Percentiles rank a stretch among this genome's conserved stretches.
These are phyloP conservation scores for Beta corolliflora DNA, from an alignment of 179 eudicot species.

Conservation along the genomic window DNA sequence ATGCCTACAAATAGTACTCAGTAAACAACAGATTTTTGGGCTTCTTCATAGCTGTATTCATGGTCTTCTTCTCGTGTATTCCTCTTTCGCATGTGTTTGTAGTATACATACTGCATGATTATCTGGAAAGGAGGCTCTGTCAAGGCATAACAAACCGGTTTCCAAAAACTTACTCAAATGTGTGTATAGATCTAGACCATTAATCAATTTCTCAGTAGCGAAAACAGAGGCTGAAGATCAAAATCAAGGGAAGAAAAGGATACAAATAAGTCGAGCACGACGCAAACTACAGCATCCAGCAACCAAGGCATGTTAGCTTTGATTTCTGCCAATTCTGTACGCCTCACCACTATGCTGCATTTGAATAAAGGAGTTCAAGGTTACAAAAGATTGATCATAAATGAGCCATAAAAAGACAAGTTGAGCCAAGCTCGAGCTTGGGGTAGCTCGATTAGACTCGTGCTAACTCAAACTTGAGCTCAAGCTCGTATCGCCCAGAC, in stretches of 20 bases:
- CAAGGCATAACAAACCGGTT: slow-evolving; percentile 42
- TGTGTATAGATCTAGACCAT: not conserved
- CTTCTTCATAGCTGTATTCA: slow-evolving; percentile 43
- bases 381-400: not conserved
- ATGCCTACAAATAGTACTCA: not conserved
- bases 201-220: not conserved
- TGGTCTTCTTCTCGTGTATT: slow-evolving; percentile 32
- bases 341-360: slow-evolving; percentile 81
- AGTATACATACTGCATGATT: slow-evolving; percentile 79
- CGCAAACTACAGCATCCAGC: slow-evolving; percentile 85
- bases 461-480: not conserved
- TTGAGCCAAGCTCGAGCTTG: not conserved
- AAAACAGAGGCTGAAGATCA: not conserved
- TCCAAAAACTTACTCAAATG: not conserved
- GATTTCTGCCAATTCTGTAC: slow-evolving; percentile 56
- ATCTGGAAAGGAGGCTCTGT: slow-evolving; percentile 53
- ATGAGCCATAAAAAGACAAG: not conserved
- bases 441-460: not conserved
- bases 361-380: not conserved
- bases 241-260: slow-evolving; percentile 41
- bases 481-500: not conserved
- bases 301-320: slow-evolving; percentile 93
- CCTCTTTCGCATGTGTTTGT: slow-evolving; percentile 50
- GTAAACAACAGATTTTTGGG: slow-evolving; percentile 35
- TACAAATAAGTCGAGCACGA: slow-evolving; percentile 81